Base-by-base conservation (phyloP, 1,284 basidiomycete species). In the Cryptococcus deneoformans region DNA sequence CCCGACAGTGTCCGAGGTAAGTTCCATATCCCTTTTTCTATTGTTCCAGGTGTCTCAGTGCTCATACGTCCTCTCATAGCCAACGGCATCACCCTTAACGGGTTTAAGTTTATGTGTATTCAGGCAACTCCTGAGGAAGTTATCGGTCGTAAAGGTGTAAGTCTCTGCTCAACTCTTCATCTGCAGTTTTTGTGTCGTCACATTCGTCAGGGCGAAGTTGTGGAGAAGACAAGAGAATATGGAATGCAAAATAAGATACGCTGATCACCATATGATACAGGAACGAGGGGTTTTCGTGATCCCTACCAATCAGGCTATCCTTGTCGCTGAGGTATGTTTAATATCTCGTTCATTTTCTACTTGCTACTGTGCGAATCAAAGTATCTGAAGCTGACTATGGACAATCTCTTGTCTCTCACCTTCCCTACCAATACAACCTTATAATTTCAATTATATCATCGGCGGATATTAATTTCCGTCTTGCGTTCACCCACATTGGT, bases 261-360 rank as follows among this genome's bases (percentile, higher is more conserved):
- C 34, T 47, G n/a, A 47, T 29, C 14, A 29, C 24, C 12, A 47
- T 9, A 47, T 9, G 39, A 39, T 52, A 29, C 72, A 95, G 92
- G 84, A 83, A 35, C 86, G 91, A 74, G 95, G 94, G 1, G 83
- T 83, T 57, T 80, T 92, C 60, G 72, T 94, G 62, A 87, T 92
- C 58, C 91, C 92, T 82, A 97, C 93, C 34, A 89, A 84, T 66
- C 90, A 92, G 73, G 92, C 91, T 4, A 82, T 96, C 61, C 82
- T 98, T 57, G 85, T 98, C 29, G 84, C 86, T 11, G 86, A 87
- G 29, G 29, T 77, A 50, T 55, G 72, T 65, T 16, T n/a, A 10
- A 11, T 9, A 36, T 24, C 2, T 34, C 20, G 14, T 50, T 11
- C 1, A 9, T 40, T 34, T 35, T 50, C 29, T 5, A 4, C 29